Percentiles rank a stretch among this genome's conserved stretches.
These are phyloP conservation scores for Loxodes magnus DNA, from an alignment of 73 alveolate genomes.

Conservation along the genomic window DNA sequence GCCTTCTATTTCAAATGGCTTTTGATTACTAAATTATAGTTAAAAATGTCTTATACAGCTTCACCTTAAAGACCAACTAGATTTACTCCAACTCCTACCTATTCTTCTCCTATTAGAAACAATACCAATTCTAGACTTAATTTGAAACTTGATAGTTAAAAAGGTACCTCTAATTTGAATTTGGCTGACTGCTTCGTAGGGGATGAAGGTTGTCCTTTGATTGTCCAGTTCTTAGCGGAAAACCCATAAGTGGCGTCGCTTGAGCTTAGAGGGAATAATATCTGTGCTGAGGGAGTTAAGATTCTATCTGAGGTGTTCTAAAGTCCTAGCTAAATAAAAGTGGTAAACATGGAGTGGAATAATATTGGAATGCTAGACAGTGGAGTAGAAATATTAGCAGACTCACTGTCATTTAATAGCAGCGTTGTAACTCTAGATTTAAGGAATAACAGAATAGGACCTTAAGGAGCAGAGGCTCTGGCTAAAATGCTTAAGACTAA, in stretches of 20 bases:
- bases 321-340: not conserved
- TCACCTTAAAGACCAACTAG: no score
- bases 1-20: no score
- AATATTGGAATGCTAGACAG: conserved; percentile 22
- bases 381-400: conserved; percentile 18
- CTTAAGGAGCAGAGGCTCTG: conserved; percentile 20
- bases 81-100: no score
- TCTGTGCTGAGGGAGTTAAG: conserved; percentile 32
- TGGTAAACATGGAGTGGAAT: conserved; percentile 34
- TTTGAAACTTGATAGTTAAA: conserved; percentile 2
- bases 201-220: conserved; percentile 32
- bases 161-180: conserved; percentile 4
- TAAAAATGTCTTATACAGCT: no score
- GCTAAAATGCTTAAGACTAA: conserved; percentile 19
- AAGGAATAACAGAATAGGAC: conserved; percentile 38
- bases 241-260: conserved; percentile 13
- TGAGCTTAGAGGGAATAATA: conserved; percentile 41
- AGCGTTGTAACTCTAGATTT: conserved; percentile 22
- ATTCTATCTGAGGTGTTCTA: conserved; percentile 18
- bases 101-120: no score
- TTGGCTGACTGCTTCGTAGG: conserved; percentile 33
- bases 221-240: conserved; percentile 17
- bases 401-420: conserved; percentile 19
- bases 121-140: no score
- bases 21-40: no score